Evolutionary conservation across 345 rosid genomes (phyloP), one percentile per base, ranked within the genome.

Genomic region (Limnanthes douglasii): DNA sequence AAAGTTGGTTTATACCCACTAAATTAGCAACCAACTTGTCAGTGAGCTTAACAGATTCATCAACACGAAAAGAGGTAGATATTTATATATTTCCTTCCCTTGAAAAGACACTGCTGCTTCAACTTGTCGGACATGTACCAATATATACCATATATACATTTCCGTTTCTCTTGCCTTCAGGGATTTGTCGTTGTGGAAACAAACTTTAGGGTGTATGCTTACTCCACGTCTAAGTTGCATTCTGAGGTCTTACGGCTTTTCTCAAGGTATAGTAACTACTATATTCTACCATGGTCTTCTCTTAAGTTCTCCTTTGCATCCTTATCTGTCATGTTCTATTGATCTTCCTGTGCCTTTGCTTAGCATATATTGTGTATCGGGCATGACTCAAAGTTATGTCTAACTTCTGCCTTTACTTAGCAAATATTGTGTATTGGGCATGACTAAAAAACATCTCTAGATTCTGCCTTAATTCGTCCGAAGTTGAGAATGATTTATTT

Each of bases 1-100:
- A 84, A 32, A 72, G 79, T 61, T 90, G 95, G 98, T 79, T 84
- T 65, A 77, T 83, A 57, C 97, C 97, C 17, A 88, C 95, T 51
- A 79, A 74, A 54, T 57, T 88, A 57, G 92, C 79, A 15, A 76
- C 95, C 21, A 83, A 84, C 73, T 69, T 88, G 41, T 83, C 97
- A 16, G 60, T 77, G 56, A 88, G 94, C 60, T 70, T 88, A 18
- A 62, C 95, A 39, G 95, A 88, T 66, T 72, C 97, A 34, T 79
- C 94, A 24, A 41, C 73, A 16, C 52, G 97, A 53, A 88, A 79
- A 54, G 70, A 83, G 86, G 97, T 88, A 6, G 41, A 40, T 22
- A 32, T 27, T 27, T 37, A 26, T 20, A 4, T 37, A 32, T n/a
- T n/a, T n/a, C n/a, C n/a, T n/a, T n/a, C n/a, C n/a, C n/a, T n/a